A percentile compares a stretch with the other conserved stretches of the same genome.
Conservation (phyloP, 345 rosid species). For the Capsella bursapastoris region DNA sequence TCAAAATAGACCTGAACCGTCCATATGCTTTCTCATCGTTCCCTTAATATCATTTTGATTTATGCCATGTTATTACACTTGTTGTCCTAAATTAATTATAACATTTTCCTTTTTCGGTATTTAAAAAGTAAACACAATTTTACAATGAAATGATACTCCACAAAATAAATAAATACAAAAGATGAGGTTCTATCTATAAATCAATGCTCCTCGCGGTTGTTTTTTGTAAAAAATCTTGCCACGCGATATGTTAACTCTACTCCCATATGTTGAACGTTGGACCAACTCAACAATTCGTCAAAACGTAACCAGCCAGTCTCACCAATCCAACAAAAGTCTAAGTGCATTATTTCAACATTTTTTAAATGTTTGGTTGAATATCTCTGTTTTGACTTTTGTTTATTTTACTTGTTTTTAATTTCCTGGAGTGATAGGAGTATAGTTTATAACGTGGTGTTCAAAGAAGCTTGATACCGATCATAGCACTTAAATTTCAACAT, state of each 20-base stretch:
- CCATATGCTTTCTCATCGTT: constrained; percentile 25
- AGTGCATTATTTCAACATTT: not conserved
- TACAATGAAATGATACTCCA: not conserved
- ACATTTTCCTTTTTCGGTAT: not conserved
- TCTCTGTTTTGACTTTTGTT: not conserved
- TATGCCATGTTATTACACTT: constrained; percentile 16
- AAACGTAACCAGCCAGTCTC: not conserved
- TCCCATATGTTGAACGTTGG: not conserved
- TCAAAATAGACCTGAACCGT: constrained; percentile 29
- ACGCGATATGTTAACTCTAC: not conserved
- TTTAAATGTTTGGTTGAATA: not conserved
- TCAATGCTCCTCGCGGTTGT: not conserved
- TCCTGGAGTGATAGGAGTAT: not conserved
- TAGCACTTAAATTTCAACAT: no score
- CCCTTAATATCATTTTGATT: constrained; percentile 10
- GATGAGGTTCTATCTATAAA: no score
- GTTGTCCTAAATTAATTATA: not conserved
- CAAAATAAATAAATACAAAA: no score
- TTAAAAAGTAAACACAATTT: not conserved
- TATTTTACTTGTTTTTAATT: no score
- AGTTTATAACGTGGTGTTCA: not conserved
- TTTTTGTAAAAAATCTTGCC: not conserved
- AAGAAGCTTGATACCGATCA: not conserved
- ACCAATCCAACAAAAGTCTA: not conserved
- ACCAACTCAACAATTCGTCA: not conserved